Base-by-base conservation (phyloP, 2,329 filamentous ascomycete genomes). In the Myriosclerotinia curreyana region DNA sequence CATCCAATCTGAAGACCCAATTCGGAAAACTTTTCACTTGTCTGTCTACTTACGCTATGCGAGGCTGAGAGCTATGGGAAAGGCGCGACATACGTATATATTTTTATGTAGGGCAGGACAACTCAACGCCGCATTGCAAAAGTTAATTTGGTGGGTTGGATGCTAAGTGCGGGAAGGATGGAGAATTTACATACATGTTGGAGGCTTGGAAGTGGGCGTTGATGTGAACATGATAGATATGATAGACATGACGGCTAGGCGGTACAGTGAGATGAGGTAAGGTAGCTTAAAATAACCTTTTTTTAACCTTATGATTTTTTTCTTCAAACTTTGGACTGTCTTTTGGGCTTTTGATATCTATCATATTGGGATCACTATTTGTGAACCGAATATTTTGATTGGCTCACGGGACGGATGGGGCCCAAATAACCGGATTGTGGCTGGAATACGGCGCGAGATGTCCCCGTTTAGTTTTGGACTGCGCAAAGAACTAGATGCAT, bases 61-160 rank as follows among this genome's bases (percentile, higher is more conserved):
- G 42, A 59, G 55, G 28, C 42, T 59, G 55, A n/a, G 44, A 59
- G 55, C 31, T 12, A 36, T 25, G 42, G 31, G 5, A 48, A 25
- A 36, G 31, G 42, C 44, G 55, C 36, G 28, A 59, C n/a, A 48
- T 58, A 58, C 54, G 40, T 58, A 58, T 46, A 17, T 46, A 22
- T 46, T 56, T 56, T 56, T 34, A 56, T 56, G 40, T 56, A 44
- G 42, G 53, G 40, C 9, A 44, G 25, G 53, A 58, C 40, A 58
- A 58, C 54, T 58, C 54, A 58, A 58, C 54, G 40, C 40, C 54
- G 54, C 54, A 34, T n/a, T 46, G 40, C 54, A 36, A 58, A 46
- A 11, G 40, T 25, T 58, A 22, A 25, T 28, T 22, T n/a, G 55
- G 42, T 48, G 42, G 40, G 55, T 20, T 59, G 31, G 20, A 48